phyloP scores from a whole-genome alignment of 75 land plant species.

The Sequoiadendron giganteum region DNA sequence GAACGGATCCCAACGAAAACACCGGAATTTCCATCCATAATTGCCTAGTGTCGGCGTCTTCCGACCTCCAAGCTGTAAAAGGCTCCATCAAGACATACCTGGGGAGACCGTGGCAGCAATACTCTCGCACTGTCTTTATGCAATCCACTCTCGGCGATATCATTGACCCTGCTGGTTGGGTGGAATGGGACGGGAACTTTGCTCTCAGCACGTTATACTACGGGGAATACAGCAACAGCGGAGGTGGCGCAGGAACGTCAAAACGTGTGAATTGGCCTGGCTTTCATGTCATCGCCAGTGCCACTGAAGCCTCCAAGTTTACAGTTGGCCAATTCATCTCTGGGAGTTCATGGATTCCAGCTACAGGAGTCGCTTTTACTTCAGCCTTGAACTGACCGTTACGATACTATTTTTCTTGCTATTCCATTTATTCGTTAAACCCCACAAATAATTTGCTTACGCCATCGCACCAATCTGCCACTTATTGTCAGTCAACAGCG shows the following conservation, averaged over 20 bases:
- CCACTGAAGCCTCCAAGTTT: neutral
- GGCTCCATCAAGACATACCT: conserved; percentile 2
- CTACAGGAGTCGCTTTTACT: conserved; percentile 2
- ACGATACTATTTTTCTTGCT: neutral
- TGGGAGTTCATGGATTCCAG: neutral
- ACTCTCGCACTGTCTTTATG: conserved; percentile 11
- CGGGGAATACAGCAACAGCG: conserved; percentile 2
- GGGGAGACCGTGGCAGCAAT: conserved; percentile 10
- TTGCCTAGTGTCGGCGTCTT: conserved; percentile 7
- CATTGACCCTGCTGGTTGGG: conserved; percentile 1
- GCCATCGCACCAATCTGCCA: neutral
- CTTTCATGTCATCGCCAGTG: neutral
- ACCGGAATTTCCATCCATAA: conserved; percentile 21
- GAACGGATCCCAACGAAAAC: conserved; percentile 10
- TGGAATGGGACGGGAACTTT: neutral
- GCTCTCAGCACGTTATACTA: neutral
- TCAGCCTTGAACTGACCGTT: neutral
- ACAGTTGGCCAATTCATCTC: neutral
- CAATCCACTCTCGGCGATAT: neutral
- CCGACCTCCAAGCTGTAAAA: neutral
- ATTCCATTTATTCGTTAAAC: neutral
- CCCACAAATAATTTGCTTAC: neutral
- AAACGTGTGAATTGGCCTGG: conserved; percentile 2
- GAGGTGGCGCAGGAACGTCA: neutral
- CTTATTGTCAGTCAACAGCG: no score